Percentiles rank a stretch among this genome's conserved stretches.
These are phyloP conservation scores for Pleurotus tuoliensis DNA, from an alignment of 768 basidiomycete species.

Conservation along the genomic window DNA sequence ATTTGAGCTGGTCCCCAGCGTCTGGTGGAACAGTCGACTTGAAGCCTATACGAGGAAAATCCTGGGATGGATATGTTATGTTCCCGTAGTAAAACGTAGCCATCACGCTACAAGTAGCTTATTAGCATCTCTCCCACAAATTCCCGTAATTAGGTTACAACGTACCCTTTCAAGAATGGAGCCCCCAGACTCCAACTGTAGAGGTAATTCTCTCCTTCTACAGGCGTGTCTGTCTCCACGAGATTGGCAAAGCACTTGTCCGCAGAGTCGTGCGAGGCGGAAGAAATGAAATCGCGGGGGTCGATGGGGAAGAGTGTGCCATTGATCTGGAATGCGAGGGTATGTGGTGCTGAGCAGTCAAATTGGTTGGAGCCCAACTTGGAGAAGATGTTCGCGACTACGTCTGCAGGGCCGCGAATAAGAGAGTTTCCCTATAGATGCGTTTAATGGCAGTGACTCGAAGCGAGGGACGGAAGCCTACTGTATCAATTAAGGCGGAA, in stretches of 20 bases:
- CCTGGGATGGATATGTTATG: conserved; percentile 59
- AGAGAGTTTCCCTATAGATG: conserved; percentile 64
- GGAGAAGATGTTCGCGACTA: conserved; percentile 44
- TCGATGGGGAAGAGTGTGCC: conserved; percentile 70
- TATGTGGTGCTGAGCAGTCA: conserved; percentile 58
- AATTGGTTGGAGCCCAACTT: conserved; percentile 40
- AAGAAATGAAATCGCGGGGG: conserved; percentile 63
- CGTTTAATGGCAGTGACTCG: background rate
- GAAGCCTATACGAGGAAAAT: conserved; percentile 67
- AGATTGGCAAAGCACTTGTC: conserved; percentile 51
- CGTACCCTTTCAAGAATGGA: conserved; percentile 71
- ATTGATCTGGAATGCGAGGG: conserved; percentile 62
- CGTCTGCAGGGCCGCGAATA: conserved; percentile 69
- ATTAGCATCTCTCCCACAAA: background rate
- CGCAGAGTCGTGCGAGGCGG: conserved; percentile 32
- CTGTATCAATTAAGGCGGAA: conserved; percentile 72
- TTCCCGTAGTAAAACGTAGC: conserved; percentile 73
- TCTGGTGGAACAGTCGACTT: conserved; percentile 65
- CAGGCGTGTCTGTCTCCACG: conserved; percentile 60
- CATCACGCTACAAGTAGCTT: conserved; percentile 43
- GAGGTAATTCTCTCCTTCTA: conserved; percentile 46
- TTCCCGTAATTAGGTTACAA: conserved; percentile 3
- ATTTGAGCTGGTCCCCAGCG: conserved; percentile 35
- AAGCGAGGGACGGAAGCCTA: conserved; percentile 23
- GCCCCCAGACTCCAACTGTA: conserved; percentile 78